Percentiles rank a stretch among this genome's conserved stretches.
Evolutionary conservation across 2,329 filamentous ascomycete species (phyloP).

Genomic region (Exophiala calicioides): DNA sequence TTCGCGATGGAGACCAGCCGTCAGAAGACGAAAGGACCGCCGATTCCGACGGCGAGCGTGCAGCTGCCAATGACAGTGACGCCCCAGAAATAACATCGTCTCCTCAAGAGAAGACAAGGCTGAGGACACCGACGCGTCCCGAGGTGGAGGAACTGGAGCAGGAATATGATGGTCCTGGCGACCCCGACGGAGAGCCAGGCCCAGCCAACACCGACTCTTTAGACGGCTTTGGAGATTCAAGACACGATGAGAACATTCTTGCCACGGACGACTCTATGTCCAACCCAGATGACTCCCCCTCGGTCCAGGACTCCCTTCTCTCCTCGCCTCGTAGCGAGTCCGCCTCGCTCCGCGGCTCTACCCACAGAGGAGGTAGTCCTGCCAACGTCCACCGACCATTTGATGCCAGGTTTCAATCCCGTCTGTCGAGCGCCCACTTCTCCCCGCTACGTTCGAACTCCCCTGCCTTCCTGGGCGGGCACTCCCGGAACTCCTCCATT

Average conservation of each 20-base stretch:
- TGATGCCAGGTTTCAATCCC: conserved; percentile 89
- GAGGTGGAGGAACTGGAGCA: conserved; percentile 17
- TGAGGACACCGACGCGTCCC: not conserved
- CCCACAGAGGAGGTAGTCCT: conserved; percentile 68
- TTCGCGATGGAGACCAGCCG: conserved; percentile 55
- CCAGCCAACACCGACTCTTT: conserved; percentile 1
- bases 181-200: conserved; percentile 2
- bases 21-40: conserved; percentile 45
- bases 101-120: conserved; percentile 1
- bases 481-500: conserved; percentile 79
- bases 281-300: conserved; percentile 80
- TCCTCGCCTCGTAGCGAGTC: conserved; percentile 46
- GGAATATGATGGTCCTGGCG: conserved; percentile 26
- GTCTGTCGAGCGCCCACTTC: conserved; percentile 63
- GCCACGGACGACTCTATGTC: conserved; percentile 70
- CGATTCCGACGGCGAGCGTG: conserved; percentile 32
- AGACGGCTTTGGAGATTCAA: conserved; percentile 6
- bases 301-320: conserved; percentile 64
- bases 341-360: conserved; percentile 52
- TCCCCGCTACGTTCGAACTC: conserved; percentile 69
- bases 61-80: conserved; percentile 34
- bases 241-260: conserved; percentile 31
- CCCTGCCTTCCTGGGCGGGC: conserved; percentile 72
- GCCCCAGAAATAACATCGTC: conserved; percentile 21
- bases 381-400: conserved; percentile 88